These are phyloP conservation scores for Microsporum audouinii DNA, from an alignment of 2,329 filamentous ascomycete species.

Conservation along the genomic window DNA sequence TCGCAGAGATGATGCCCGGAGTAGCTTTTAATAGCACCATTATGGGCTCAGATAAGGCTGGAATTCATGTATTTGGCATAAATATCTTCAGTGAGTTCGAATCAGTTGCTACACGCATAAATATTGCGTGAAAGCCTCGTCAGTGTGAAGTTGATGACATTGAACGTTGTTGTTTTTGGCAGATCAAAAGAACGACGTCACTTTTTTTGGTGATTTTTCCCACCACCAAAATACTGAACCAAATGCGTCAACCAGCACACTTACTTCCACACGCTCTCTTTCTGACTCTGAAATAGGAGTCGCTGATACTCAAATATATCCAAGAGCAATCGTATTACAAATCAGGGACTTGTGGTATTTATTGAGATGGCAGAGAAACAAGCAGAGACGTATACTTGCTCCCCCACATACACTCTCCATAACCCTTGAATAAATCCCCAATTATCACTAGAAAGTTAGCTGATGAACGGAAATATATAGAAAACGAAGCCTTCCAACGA, in stretches of 20 bases:
- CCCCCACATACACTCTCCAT: slow-evolving; percentile 3
- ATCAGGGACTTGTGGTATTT: not conserved
- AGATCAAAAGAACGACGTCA: slow-evolving; percentile 3
- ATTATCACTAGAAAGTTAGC: not conserved
- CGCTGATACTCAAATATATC: not conserved
- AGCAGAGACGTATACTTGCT: slow-evolving; percentile 10
- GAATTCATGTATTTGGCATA: not conserved
- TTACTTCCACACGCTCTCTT: not conserved
- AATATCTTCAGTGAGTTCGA: not conserved
- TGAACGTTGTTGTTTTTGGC: not conserved
- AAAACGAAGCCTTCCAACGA: not conserved
- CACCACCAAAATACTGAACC: not conserved
- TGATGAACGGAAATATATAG: not conserved
- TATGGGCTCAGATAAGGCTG: not conserved
- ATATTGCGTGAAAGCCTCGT: not conserved
- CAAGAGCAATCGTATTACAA: not conserved
- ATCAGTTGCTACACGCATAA: not conserved
- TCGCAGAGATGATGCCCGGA: slow-evolving; percentile 28
- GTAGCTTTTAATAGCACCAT: slow-evolving; percentile 37
- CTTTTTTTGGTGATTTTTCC: not conserved
- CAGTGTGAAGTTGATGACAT: not conserved
- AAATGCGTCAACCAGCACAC: not conserved
- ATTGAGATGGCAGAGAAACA: slow-evolving; percentile 7
- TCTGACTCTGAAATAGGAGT: not conserved
- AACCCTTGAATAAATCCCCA: not conserved